Evolutionary conservation across 306 rosid species (phyloP).

Genomic region (Rosa chinensis): DNA sequence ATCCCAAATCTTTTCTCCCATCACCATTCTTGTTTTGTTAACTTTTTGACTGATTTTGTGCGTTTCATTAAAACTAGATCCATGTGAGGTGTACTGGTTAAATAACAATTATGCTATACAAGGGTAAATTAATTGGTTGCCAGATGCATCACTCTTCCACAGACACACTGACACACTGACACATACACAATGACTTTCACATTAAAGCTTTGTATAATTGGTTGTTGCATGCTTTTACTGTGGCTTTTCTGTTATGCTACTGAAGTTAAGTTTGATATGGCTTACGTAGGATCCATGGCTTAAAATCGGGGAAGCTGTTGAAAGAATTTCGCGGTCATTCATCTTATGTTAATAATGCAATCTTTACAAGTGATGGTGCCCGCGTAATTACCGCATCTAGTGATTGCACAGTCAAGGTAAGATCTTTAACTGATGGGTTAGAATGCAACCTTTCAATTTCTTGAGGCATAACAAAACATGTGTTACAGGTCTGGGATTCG

Average conservation of each 20-base stretch:
- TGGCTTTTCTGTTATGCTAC: not conserved
- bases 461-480: conserved; percentile 10
- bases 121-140: not conserved
- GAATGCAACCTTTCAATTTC: not conserved
- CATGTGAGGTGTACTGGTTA: conserved; percentile 6
- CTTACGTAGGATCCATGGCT: conserved; percentile 76
- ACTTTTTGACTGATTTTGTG: not conserved
- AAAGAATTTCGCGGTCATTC: conserved; percentile 98
- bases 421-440: conserved; percentile 13
- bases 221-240: not conserved
- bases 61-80: not conserved
- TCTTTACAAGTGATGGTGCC: conserved; percentile 81
- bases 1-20: not conserved
- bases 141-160: not conserved
- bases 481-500: conserved; percentile 87
- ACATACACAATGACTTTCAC: not conserved
- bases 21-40: not conserved
- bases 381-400: conserved; percentile 94
- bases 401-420: conserved; percentile 94
- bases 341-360: conserved; percentile 93
- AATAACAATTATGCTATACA: not conserved
- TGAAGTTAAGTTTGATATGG: conserved; percentile 6
- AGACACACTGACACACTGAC: not conserved
- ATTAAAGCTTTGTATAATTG: not conserved
- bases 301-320: conserved; percentile 90